These are phyloP conservation scores for Chloris gayana DNA, from an alignment of 176 grass and related monocot species.

Conservation along the genomic window DNA sequence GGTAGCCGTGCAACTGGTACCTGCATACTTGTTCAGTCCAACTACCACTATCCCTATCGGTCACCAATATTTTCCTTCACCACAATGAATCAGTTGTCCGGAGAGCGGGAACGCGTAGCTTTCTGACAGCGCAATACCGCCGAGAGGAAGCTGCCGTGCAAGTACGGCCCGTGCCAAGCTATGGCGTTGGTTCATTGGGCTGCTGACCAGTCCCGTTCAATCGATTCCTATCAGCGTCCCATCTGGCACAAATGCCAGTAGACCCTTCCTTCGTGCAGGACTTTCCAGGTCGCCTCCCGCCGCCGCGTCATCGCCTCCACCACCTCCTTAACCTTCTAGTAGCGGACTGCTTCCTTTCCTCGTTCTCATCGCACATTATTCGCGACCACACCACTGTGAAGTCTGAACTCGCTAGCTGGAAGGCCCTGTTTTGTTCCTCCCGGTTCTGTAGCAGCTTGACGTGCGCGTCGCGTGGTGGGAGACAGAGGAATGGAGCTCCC, in stretches of 20 bases:
- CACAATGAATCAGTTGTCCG: neutral
- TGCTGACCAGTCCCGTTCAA: neutral
- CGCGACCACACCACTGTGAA: neutral
- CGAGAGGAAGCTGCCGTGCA: slow-evolving; percentile 27
- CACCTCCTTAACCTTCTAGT: slow-evolving; percentile 31
- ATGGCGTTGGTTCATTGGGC: neutral
- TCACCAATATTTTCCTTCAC: slow-evolving; percentile 14
- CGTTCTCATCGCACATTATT: neutral
- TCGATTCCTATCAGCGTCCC: neutral
- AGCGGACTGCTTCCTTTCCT: neutral
- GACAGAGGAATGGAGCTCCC: neutral
- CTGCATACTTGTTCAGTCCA: too few relatives aligned
- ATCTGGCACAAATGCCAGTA: neutral
- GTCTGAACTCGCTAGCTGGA: neutral
- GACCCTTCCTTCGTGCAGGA: neutral
- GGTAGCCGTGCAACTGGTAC: neutral
- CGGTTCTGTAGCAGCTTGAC: too few relatives aligned
- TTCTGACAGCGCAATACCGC: neutral
- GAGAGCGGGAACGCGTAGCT: neutral
- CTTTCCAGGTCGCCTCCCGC: slow-evolving; percentile 21
- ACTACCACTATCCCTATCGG: neutral
- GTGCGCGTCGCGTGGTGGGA: too few relatives aligned
- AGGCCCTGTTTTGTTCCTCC: neutral
- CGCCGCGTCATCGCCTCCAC: slow-evolving; percentile 26
- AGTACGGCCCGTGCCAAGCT: neutral